Conservation (phyloP, 306 rosid species). For the Canavalia ensiformis region DNA sequence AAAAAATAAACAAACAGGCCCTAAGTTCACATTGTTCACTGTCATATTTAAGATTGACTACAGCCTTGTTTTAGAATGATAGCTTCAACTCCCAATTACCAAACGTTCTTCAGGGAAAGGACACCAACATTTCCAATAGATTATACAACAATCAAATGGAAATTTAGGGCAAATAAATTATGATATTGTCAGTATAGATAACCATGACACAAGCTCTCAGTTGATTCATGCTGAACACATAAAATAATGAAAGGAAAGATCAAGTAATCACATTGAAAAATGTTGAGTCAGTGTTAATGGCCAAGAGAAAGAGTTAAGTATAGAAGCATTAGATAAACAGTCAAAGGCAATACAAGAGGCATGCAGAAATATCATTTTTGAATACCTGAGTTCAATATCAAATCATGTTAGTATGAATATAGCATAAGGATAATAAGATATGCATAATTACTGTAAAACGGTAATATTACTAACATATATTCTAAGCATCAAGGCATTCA, state of each 20-base stretch:
- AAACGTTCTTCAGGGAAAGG: conserved; percentile 33
- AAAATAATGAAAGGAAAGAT: conserved; percentile 28
- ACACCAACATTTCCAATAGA: conserved; percentile 17
- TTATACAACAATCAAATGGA: conserved; percentile 13
- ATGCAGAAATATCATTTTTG: conserved; percentile 23
- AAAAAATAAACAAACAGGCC: not conserved
- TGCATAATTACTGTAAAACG: conserved; percentile 19
- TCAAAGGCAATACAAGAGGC: conserved; percentile 35
- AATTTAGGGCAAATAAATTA: conserved; percentile 28
- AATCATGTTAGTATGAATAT: conserved; percentile 32
- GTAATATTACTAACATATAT: not conserved
- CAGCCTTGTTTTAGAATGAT: conserved; percentile 6
- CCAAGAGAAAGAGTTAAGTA: conserved; percentile 12
- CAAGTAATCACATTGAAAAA: conserved; percentile 36
- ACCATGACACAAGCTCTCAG: conserved; percentile 33
- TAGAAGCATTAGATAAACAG: conserved; percentile 8
- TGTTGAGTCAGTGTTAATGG: conserved; percentile 4
- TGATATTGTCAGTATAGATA: conserved; percentile 14
- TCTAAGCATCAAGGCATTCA: conserved; percentile 12
- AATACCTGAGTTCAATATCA: conserved; percentile 26
- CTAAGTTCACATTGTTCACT: conserved; percentile 16
- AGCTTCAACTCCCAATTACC: conserved; percentile 10
- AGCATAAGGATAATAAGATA: conserved; percentile 11
- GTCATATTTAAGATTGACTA: conserved; percentile 31
- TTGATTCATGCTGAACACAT: conserved; percentile 29